Conservation (phyloP, 805 yeast species). For the Starmerella riodocensis region DNA sequence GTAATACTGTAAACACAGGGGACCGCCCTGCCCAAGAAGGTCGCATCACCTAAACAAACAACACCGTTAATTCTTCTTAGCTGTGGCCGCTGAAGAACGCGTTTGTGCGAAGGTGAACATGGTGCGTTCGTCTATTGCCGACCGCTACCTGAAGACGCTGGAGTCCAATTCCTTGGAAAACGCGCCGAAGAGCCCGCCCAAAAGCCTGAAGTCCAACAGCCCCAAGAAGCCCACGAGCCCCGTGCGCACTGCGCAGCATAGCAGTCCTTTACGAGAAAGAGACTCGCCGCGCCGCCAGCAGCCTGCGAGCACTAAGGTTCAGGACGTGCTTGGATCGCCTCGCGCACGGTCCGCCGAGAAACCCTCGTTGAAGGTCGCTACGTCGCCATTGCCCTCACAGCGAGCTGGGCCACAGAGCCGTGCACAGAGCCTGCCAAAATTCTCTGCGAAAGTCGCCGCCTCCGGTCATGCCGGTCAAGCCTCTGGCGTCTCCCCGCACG, state of each 20-base stretch:
- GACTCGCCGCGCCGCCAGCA: not conserved
- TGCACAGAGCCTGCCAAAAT: not conserved
- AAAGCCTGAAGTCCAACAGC: slow-evolving; percentile 20
- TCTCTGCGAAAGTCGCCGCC: not conserved
- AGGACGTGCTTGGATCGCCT: not conserved
- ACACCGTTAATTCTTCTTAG: no score
- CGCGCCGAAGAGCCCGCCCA: slow-evolving; percentile 23
- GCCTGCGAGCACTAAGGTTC: not conserved
- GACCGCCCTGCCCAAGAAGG: no score
- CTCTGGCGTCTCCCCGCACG: not conserved
- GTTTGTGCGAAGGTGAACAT: no score
- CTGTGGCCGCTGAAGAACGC: no score
- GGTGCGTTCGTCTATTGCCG: slow-evolving; percentile 17
- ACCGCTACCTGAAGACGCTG: slow-evolving; percentile 21
- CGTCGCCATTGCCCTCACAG: no score
- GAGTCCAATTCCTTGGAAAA: slow-evolving; percentile 17
- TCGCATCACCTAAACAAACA: no score
- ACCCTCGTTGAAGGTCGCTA: not conserved
- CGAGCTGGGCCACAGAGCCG: no score
- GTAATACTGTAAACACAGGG: no score
- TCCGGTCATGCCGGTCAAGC: not conserved
- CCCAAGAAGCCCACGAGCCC: not conserved
- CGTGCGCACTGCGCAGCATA: not conserved
- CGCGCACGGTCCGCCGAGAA: not conserved
- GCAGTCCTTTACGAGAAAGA: not conserved